Conservation (phyloP, 495 filamentous ascomycete genomes). For the Amniculicola lignicola region DNA sequence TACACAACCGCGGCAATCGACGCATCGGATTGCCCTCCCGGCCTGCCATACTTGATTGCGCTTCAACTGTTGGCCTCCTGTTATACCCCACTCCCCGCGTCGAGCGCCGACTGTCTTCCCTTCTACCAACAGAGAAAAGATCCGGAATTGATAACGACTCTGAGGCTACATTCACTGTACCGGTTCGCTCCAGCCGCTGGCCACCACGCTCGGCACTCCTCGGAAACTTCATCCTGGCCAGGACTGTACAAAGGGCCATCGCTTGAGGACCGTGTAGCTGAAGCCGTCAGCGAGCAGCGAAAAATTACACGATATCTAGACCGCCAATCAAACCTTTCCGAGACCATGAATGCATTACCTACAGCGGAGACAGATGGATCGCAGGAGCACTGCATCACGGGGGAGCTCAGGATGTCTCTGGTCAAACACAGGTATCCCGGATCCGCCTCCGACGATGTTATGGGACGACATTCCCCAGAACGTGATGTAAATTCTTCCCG, state of each 20-base stretch:
- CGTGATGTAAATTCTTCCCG: too few relatives aligned
- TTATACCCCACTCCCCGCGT: slow-evolving; percentile 10
- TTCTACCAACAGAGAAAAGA: slow-evolving; percentile 2
- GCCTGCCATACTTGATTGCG: slow-evolving; percentile 11
- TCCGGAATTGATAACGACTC: slow-evolving; percentile 1
- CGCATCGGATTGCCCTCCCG: not conserved
- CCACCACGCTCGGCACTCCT: slow-evolving; percentile 19
- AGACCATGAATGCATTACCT: too few relatives aligned
- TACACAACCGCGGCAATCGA: not conserved
- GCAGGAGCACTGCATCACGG: too few relatives aligned
- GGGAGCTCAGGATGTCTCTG: too few relatives aligned
- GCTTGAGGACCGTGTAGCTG: slow-evolving; percentile 23
- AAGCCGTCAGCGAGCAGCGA: slow-evolving; percentile 4
- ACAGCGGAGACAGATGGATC: too few relatives aligned
- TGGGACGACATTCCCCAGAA: too few relatives aligned
- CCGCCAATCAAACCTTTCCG: too few relatives aligned
- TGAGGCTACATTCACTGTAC: slow-evolving; percentile 20
- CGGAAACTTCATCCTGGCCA: slow-evolving; percentile 17
- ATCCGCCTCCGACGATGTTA: too few relatives aligned
- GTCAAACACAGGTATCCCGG: too few relatives aligned
- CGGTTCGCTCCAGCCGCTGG: slow-evolving; percentile 26
- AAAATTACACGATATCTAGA: too few relatives aligned
- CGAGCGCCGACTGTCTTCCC: slow-evolving; percentile 15
- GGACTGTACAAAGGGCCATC: slow-evolving; percentile 24
- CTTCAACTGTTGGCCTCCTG: slow-evolving; percentile 26